Conservation (phyloP, 2,329 filamentous ascomycete genomes). For the Ophioceras dolichostomum region DNA sequence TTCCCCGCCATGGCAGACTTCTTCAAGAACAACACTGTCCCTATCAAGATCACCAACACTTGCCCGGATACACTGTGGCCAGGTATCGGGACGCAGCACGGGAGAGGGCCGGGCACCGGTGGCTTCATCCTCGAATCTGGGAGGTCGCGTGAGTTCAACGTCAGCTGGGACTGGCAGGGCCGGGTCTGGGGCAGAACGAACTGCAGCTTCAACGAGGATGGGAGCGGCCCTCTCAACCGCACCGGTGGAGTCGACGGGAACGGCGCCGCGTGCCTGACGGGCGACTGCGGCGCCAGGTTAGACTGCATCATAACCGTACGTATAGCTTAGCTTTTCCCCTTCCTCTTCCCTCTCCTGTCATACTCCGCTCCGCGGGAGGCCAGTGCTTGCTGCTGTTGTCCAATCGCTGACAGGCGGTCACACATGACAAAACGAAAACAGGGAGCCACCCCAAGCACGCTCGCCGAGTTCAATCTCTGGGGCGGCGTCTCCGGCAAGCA, state of each 20-base stretch:
- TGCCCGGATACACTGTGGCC: constrained; percentile 66
- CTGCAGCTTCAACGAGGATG: constrained; percentile 60
- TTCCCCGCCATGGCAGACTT: constrained; percentile 1
- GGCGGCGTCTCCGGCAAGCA: constrained; percentile 48
- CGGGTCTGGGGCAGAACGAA: constrained; percentile 77
- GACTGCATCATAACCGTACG: constrained; percentile 58
- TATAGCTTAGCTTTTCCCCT: constrained; percentile 6
- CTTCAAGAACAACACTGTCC: constrained; percentile 23
- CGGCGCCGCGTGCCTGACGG: constrained; percentile 55
- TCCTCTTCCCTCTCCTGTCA: background rate
- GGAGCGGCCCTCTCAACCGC: constrained; percentile 31
- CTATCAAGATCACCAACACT: constrained; percentile 58
- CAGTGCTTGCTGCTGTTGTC: no score
- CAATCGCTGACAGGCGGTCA: no score
- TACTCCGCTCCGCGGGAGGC: no score
- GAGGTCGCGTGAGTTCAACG: constrained; percentile 46
- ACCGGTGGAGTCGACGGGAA: constrained; percentile 21
- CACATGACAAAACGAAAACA: no score
- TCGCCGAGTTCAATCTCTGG: constrained; percentile 70
- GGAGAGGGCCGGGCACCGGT: constrained; percentile 50
- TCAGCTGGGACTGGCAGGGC: constrained; percentile 67
- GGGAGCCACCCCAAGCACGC: constrained; percentile 62
- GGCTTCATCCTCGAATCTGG: constrained; percentile 57
- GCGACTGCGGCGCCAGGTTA: constrained; percentile 62
- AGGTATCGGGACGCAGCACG: constrained; percentile 60